Percentiles rank a stretch among this genome's conserved stretches.
Conservation (phyloP, 257 asterid species). For the Leptodermis oblonga region DNA sequence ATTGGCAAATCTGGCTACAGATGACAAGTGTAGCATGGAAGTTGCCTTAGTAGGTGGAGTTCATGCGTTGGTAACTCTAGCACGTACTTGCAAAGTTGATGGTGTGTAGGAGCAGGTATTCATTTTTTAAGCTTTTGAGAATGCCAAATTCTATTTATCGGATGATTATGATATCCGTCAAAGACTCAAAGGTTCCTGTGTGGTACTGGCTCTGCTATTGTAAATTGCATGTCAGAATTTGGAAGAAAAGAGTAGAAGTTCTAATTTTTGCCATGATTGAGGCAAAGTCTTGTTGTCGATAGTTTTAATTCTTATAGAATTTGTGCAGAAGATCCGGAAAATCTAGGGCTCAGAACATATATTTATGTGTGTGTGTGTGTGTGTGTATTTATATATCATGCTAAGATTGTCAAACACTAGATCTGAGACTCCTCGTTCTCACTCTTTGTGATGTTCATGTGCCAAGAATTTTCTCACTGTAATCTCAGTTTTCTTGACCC, state of each 20-base stretch:
- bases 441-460: not conserved
- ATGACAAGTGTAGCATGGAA: constrained; percentile 86
- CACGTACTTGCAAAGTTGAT: constrained; percentile 65
- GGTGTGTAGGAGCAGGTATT: constrained; percentile 93
- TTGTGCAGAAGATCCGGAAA: not conserved
- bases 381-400: no score
- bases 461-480: not conserved
- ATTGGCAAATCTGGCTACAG: constrained; percentile 90
- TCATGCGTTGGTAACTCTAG: constrained; percentile 65
- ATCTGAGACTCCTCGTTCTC: not conserved
- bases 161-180: not conserved
- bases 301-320: not conserved
- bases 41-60: constrained; percentile 76
- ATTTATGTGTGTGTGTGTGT: not conserved
- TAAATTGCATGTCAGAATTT: not conserved
- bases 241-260: not conserved
- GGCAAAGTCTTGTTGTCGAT: not conserved
- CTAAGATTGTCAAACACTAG: not conserved
- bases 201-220: not conserved
- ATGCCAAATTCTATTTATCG: not conserved
- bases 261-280: not conserved
- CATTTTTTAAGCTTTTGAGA: constrained; percentile 8
- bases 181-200: not conserved
- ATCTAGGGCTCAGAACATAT: not conserved
- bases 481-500: not conserved